These are phyloP conservation scores for Moniliella sp. DNA, from an alignment of 1,284 basidiomycete species.

Conservation along the genomic window DNA sequence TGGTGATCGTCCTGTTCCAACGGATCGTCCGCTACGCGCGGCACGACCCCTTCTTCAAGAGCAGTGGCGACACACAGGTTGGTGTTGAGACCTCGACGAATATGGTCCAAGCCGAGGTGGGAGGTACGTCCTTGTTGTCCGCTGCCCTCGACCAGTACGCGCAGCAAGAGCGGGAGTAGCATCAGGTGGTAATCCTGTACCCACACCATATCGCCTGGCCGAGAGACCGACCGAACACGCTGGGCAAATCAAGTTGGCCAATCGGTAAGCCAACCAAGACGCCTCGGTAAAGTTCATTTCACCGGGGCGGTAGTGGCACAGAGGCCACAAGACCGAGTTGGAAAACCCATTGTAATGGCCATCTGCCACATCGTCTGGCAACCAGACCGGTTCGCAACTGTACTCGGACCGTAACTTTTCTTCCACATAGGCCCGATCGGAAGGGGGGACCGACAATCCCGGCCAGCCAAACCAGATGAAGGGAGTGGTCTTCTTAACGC, in stretches of 20 bases:
- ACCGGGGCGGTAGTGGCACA: conserved; percentile 74
- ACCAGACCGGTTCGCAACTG: conserved; percentile 87
- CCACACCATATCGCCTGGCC: conserved; percentile 70
- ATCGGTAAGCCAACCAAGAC: conserved; percentile 89
- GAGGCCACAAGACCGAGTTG: conserved; percentile 95
- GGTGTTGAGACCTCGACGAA: conserved; percentile 21
- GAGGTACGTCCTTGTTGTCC: conserved; percentile 35
- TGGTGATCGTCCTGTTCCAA: no score
- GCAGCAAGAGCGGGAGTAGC: conserved; percentile 82
- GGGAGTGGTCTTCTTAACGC: conserved; percentile 25
- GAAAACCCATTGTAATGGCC: conserved; percentile 94
- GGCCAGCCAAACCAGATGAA: conserved; percentile 35
- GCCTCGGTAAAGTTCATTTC: conserved; percentile 95
- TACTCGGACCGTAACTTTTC: conserved; percentile 63
- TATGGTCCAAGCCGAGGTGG: conserved; percentile 22
- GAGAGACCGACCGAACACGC: conserved; percentile 55
- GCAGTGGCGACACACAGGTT: no score
- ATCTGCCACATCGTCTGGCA: conserved; percentile 89
- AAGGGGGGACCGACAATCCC: conserved; percentile 17
- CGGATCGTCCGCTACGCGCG: no score
- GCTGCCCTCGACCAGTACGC: conserved; percentile 52
- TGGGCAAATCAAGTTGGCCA: conserved; percentile 93
- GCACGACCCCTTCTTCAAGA: no score
- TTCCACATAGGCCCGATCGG: conserved; percentile 25
- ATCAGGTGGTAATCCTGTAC: conserved; percentile 51